Base-by-base conservation (phyloP, 2,329 filamentous ascomycete species). In the Ceratocystis destructans region DNA sequence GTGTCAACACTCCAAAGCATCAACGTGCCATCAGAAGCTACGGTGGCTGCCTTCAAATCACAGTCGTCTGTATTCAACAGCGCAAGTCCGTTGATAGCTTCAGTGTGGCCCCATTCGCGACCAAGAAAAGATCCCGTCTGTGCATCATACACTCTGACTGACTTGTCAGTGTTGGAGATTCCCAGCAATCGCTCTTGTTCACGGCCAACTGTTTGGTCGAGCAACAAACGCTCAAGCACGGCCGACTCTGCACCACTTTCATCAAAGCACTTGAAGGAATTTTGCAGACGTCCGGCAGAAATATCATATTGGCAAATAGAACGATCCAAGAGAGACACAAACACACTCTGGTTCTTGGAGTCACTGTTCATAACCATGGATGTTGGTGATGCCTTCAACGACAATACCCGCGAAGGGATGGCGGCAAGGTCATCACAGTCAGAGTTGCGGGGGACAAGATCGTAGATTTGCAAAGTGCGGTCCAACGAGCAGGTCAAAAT, bases 121-220 rank as follows among this genome's bases (percentile, higher is more conserved):
- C 91, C 88, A 33, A 97, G 77, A 67, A 99, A 87, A 1, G 79
- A 77, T 7, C 93, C 92, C 53, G 84, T 86, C 69, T 87, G 86
- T 37, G 84, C 80, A 70, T 96, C 89, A 72, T 99, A 99, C 17
- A 99, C 78, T 45, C 94, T 82, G 66, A 99, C 87, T 0, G 94
- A 97, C 74, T 97, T 99, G 75, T 99, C 94, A 0, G 90, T 96
- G 71, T 92, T 92, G 7, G 93, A 96, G 10, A 94, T 82, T n/a
- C 90, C 92, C 20, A 94, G 81, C 64, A 99, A 80, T 63, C 95
- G 82, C 33, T 86, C 83, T 2, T 81, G 75, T 50, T 78, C 84
- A 73, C 74, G 80, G 57, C 75, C 82, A 75, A 69, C 80, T 75
- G 71, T 84, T 76, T 73, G 84, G 71, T 73, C 85, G 67, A 86